These are phyloP conservation scores for Gaertneriomyces semiglobifer DNA, from an alignment of 192 early-diverging fungal genomes.

Conservation along the genomic window DNA sequence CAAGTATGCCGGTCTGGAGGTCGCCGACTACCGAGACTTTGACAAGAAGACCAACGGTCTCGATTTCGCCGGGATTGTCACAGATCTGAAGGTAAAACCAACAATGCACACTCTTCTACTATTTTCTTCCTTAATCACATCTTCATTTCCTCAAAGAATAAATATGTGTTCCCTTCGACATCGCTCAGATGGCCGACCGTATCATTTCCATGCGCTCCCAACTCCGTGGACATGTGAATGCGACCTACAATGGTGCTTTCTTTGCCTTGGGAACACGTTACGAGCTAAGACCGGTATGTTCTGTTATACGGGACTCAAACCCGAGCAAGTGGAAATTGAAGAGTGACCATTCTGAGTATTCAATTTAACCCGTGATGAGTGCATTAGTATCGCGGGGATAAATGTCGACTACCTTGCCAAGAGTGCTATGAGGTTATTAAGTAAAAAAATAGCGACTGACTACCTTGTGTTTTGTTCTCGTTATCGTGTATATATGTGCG, in stretches of 20 bases:
- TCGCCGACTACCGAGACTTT: slow-evolving; percentile 90
- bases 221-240: slow-evolving; percentile 73
- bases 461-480: too few species aligned
- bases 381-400: slow-evolving; percentile 97
- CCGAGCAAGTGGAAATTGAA: slow-evolving; percentile 84
- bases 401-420: slow-evolving; percentile 97
- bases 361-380: slow-evolving; percentile 79
- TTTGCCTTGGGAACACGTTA: slow-evolving; percentile 87
- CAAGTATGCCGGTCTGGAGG: slow-evolving; percentile 81
- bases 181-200: slow-evolving; percentile 95
- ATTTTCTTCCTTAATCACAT: not conserved
- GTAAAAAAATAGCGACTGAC: not conserved
- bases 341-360: slow-evolving; percentile 83
- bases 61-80: slow-evolving; percentile 82
- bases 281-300: slow-evolving; percentile 94
- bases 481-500: too few species aligned
- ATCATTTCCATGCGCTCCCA: slow-evolving; percentile 88
- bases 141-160: slow-evolving; percentile 16
- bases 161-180: slow-evolving; percentile 90
- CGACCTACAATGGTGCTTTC: slow-evolving; percentile 68
- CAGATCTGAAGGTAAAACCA: slow-evolving; percentile 66
- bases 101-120: not conserved
- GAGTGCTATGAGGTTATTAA: slow-evolving; percentile 88
- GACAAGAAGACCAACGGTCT: slow-evolving; percentile 89
- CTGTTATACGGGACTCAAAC: slow-evolving; percentile 87